Base-by-base conservation (phyloP, 768 basidiomycete genomes). In the Chalciporus pseudorubinellus region DNA sequence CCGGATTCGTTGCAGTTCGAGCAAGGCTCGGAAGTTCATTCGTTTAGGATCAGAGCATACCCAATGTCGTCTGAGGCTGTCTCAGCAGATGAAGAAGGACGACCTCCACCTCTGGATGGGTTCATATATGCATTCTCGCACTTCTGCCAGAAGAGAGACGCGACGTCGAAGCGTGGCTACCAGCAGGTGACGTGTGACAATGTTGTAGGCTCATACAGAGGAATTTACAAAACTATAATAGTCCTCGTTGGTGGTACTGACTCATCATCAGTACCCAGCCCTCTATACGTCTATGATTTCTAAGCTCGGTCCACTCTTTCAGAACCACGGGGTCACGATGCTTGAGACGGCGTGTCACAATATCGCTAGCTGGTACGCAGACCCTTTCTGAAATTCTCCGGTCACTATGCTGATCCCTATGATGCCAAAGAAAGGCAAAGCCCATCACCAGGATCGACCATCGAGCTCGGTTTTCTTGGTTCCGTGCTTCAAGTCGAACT, bases 1-100 rank as follows among this genome's bases (percentile, higher is more conserved):
- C 94, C 94, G 0, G 94, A 98, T 63, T 92, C 92, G 0, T 71
- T 84, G 2, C 84, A 90, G 49, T 92, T 92, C 51, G 84, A 89
- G 41, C 85, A 95, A 64, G 92, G 92, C 6, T 83, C 84, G 0
- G 84, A 90, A 62, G 76, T 79, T 1, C 92, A 95, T 67, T 92
- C 90, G 0, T 95, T 95, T 72, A 84, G 93, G 44, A 81, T 95
- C 47, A 82, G 90, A 44, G 77, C 78, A 60, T 74, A 77, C 46
- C 58, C 68, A 6, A 49, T 55, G 33, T 55, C 69, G 0, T 13
- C 55, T 10, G 51, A 59, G 48, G 52, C 50, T 52, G 65, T 33
- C 44, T 41, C 19, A 31, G 50, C 48, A 59, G 50, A 52, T 8
- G 65, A 21, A 44, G 39, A 60, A 70, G 73, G 52, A 48, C 59